Conservation (phyloP, 139 green algal genomes). For the Dunaliella primolecta region DNA sequence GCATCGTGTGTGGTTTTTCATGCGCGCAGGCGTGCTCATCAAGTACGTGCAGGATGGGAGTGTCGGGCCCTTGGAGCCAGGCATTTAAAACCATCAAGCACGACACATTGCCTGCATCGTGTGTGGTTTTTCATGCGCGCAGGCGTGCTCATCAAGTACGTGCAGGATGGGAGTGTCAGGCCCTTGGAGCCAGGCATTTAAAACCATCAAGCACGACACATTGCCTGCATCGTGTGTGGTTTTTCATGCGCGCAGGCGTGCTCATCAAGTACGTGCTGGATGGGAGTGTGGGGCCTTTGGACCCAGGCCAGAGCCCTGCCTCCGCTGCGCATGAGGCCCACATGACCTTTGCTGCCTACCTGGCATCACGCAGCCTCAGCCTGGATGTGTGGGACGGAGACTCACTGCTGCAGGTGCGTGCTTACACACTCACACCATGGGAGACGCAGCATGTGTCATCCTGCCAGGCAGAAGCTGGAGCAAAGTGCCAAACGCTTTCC, state of each 20-base stretch:
- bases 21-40: constrained; percentile 15
- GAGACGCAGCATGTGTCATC: no score
- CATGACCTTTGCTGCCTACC: constrained; percentile 56
- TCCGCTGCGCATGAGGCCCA: constrained; percentile 39
- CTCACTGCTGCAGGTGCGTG: constrained; percentile 56
- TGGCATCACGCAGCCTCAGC: constrained; percentile 39
- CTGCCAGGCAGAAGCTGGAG: no score
- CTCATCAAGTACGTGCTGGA: constrained; percentile 36
- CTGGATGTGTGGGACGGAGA: constrained; percentile 71
- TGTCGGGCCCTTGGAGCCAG: constrained; percentile 21
- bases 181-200: constrained; percentile 26
- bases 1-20: no score
- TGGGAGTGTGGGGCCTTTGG: constrained; percentile 31
- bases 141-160: constrained; percentile 30
- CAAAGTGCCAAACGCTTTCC: no score
- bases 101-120: no score
- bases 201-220: no score
- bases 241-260: constrained; percentile 19
- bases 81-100: no score
- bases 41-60: constrained; percentile 43
- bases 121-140: no score
- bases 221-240: no score
- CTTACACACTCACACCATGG: neutral
- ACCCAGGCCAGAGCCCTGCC: constrained; percentile 24
- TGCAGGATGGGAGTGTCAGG: constrained; percentile 38